Evolutionary conservation across 192 early-diverging fungal genomes (phyloP), one percentile per base, ranked within the genome.

Genomic region (Gigaspora rosea): DNA sequence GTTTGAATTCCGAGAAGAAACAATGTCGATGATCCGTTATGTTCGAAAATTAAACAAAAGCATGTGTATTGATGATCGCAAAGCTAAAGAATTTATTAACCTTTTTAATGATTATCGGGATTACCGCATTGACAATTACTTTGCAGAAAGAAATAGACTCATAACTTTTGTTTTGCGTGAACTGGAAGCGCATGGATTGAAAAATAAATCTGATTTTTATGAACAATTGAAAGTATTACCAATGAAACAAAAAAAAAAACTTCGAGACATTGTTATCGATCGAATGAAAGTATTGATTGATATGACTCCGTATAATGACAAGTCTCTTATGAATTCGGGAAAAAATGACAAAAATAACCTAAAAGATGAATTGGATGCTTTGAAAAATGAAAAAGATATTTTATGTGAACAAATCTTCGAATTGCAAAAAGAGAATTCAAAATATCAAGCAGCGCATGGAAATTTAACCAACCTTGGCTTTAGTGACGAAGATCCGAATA

Each of bases 401-500:
- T 33, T 70, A 13, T n/a, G 15, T 6, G 22, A 49, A 27, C n/a
- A 70, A 70, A 52, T 32, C 12, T 11, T 4, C 9, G 22, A 12
- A 32, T 70, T 70, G 22, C 11, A 20, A 3, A 50, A 51, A n/a
- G 49, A 71, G 46, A 56, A 50, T 54, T 61, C 49, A 13, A 32
- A 73, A n/a, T 61, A 41, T 73, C 52, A 73, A 61, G 72, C 52
- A 62, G 35, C 57, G 35, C 46, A 46, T 22, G 52, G 56, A n/a
- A 61, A 73, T 27, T 8, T 46, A 13, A 61, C 36, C 11, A 46
- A 57, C 46, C 20, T 46, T 48, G 18, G 58, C 46, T 27, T 16
- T 11, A 47, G 20, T 48, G 72, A 73, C 36, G 54, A 73, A 13
- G 56, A 57, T 73, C 71, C 71, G n/a, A 73, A 73, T 61, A 73